Evolutionary conservation across 2,329 filamentous ascomycete species (phyloP).

Genomic region (Diplocarpon mali): DNA sequence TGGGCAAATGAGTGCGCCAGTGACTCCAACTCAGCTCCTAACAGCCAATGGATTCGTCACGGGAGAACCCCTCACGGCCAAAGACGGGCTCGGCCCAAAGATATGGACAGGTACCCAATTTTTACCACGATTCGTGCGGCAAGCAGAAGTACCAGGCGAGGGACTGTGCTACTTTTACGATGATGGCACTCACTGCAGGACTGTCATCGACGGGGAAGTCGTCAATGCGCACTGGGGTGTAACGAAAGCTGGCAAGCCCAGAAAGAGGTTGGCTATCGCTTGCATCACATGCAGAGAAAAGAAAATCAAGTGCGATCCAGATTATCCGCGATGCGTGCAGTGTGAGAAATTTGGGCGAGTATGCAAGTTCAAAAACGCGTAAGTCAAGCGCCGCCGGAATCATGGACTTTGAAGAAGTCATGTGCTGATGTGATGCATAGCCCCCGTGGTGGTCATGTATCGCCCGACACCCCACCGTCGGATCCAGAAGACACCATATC

Average conservation of each 20-base stretch:
- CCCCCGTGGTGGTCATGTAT: slow-evolving; percentile 27
- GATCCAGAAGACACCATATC: slow-evolving; percentile 23
- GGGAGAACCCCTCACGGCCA: slow-evolving; percentile 29
- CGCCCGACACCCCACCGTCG: slow-evolving; percentile 27
- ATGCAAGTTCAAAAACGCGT: slow-evolving; percentile 82
- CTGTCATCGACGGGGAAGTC: slow-evolving; percentile 71
- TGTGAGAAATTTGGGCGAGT: slow-evolving; percentile 83
- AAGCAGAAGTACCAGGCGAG: slow-evolving; percentile 62
- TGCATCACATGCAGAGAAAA: slow-evolving; percentile 90
- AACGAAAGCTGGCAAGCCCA: slow-evolving; percentile 86
- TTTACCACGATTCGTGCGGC: slow-evolving; percentile 51
- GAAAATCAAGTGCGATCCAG: slow-evolving; percentile 95
- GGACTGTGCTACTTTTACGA: slow-evolving; percentile 80
- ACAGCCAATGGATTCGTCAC: slow-evolving; percentile 18
- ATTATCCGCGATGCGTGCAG: slow-evolving; percentile 76
- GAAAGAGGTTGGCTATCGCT: slow-evolving; percentile 84
- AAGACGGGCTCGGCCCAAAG: slow-evolving; percentile 53
- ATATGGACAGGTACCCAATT: slow-evolving; percentile 61
- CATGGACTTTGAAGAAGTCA: background rate
- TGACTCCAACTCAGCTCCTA: slow-evolving; percentile 17
- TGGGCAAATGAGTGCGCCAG: slow-evolving; percentile 10
- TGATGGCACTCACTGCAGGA: slow-evolving; percentile 72
- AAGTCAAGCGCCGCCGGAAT: slow-evolving; percentile 32
- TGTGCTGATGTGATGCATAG: slow-evolving; percentile 30
- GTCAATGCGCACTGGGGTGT: slow-evolving; percentile 91